Base-by-base conservation (phyloP, 169 alveolate genomes). In the Theileria parva region DNA sequence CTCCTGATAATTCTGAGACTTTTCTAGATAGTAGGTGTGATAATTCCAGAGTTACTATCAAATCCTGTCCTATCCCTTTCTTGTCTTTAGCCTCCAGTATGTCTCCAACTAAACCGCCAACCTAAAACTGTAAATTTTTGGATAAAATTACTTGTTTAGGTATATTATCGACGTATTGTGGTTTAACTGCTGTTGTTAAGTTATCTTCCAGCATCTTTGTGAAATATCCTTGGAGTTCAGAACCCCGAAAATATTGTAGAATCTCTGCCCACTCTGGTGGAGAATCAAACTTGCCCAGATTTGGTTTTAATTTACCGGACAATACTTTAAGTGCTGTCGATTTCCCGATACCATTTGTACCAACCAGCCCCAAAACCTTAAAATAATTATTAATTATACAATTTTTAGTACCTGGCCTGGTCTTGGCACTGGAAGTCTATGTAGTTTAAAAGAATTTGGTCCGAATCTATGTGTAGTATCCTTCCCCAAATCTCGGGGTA, bases 241-340 rank as follows among this genome's bases (percentile, higher is more conserved):
- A 93, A 13, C 99, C 99, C 79, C 99, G 88, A 92, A 96, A 98
- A 81, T 95, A 93, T 27, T 92, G 93, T 30, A 98, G 77, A 44
- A 98, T 96, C 74, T 97, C 99, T 70, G 94, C 88, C 99, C 99
- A 97, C 65, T 97, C 99, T 15, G 99, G 99, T 28, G 98, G 99
- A 48, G 88, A 89, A 64, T 90, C 95, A 84, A 91, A 98, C 61
- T 92, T 91, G n/a, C 99, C 99, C 66, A 98, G 93, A 81, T 98
- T 98, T 23, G 99, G 99, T 84, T 96, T 96, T 81, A 97, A 86
- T 83, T 97, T 97, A 9, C 99, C 99, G 51, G 99, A 91, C 57
- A 97, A 89, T 34, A 97, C 97, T 91, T 95, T 95, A 81, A 98
- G 81, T 9, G 99, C 99, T 4, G 99, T 98, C 51, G 99, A 96